Evolutionary conservation across 164 flowering plant species (phyloP).

Genomic region (Annona squamosa): DNA sequence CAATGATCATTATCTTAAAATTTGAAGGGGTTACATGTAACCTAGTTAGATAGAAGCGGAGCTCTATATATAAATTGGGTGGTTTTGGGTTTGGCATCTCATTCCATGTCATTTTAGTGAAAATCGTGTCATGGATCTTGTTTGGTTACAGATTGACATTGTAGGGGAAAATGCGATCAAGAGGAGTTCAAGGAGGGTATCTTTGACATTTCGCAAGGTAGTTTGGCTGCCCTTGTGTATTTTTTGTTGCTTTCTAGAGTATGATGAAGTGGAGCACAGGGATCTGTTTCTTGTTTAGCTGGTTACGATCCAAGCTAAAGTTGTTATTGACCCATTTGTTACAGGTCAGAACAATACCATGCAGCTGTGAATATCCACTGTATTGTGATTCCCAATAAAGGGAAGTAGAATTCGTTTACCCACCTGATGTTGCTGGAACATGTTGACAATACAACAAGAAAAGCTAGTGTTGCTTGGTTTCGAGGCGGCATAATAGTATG

Average conservation of each 20-base stretch:
- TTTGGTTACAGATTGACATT: slow-evolving; percentile 54
- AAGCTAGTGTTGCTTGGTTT: background rate
- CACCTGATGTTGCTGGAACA: background rate
- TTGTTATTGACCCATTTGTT: slow-evolving; percentile 5
- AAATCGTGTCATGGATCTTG: background rate
- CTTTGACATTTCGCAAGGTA: slow-evolving; percentile 89
- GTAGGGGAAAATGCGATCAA: slow-evolving; percentile 48
- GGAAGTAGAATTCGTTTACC: slow-evolving; percentile 1
- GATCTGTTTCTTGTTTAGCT: too few relatives aligned
- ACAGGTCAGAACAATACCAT: slow-evolving; percentile 73
- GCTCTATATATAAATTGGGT: too few relatives aligned
- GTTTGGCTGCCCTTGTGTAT: background rate
- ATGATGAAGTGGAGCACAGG: background rate
- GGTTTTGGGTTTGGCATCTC: background rate
- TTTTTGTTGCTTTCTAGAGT: background rate
- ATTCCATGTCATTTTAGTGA: background rate
- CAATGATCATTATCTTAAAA: too few relatives aligned
- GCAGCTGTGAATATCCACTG: slow-evolving; percentile 59
- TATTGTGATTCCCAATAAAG: slow-evolving; percentile 69
- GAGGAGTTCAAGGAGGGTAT: slow-evolving; percentile 77
- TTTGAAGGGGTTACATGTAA: too few relatives aligned
- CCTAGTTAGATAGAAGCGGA: too few relatives aligned
- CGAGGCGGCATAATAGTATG: background rate
- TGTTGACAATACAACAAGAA: background rate
- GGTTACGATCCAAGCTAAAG: background rate